Percentiles rank a stretch among this genome's conserved stretches.
These are phyloP conservation scores for Lichtheimia ramosa DNA, from an alignment of 371 early-diverging fungal species.

Conservation along the genomic window DNA sequence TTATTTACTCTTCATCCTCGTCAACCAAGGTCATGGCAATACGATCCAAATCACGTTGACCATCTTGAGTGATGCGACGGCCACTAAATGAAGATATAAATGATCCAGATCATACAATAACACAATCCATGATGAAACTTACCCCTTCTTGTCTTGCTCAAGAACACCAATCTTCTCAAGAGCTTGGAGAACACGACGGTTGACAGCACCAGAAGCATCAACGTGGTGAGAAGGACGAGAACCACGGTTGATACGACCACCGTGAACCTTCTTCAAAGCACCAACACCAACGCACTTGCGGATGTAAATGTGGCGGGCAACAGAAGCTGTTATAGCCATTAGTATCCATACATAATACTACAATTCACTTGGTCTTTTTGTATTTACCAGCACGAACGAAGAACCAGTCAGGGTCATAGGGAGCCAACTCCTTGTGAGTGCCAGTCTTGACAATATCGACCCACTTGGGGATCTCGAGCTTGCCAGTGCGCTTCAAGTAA, in stretches of 20 bases:
- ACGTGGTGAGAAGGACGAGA: constrained; percentile 91
- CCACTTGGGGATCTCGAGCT: constrained; percentile 98
- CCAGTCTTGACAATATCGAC: constrained; percentile 98
- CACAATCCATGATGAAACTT: constrained; percentile 19
- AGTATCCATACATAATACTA: no score
- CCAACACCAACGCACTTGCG: constrained; percentile 94
- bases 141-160: constrained; percentile 89
- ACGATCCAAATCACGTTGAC: constrained; percentile 81
- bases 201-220: constrained; percentile 87
- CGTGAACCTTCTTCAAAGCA: constrained; percentile 90
- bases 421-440: constrained; percentile 94
- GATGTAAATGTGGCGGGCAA: constrained; percentile 98
- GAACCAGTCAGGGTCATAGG: constrained; percentile 99
- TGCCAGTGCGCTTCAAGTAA: constrained; percentile 97
- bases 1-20: constrained; percentile 18
- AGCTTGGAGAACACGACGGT: constrained; percentile 95
- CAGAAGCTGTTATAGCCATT: constrained; percentile 66
- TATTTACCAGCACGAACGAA: constrained; percentile 91
- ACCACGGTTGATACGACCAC: constrained; percentile 93
- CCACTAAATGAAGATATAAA: constrained; percentile 43
- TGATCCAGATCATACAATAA: background rate
- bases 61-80: constrained; percentile 74
- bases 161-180: constrained; percentile 97
- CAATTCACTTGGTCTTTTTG: no score
- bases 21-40: constrained; percentile 58